Base-by-base conservation (phyloP, 768 basidiomycete genomes). In the Saitozyma sp. region DNA sequence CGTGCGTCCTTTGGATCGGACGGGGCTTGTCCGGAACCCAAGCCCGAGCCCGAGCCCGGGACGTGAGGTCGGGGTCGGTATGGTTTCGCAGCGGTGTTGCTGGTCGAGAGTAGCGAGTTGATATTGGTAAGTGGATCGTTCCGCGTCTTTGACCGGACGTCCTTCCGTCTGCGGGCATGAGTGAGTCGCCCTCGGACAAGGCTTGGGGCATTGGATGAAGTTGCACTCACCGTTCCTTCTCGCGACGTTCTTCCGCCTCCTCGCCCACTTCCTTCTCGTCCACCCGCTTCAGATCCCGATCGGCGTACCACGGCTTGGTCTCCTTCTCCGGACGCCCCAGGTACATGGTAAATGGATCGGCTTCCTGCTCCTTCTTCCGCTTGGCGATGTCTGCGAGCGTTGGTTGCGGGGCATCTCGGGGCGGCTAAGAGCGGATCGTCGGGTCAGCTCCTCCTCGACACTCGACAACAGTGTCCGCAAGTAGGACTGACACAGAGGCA, bases 301-400 rank as follows among this genome's bases (percentile, higher is more conserved):
- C 76, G 17, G 76, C 68, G 55, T 81, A 81, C 80, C 80, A 81
- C 4, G 79, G 79, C 49, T 79, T 78, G 1, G 78, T 78, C 65
- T 80, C 79, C 37, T 67, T 64, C 8, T 75, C 75, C 10, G 79
- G 79, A 59, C 76, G 61, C 43, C 64, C 63, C 43, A 81, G 74
- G 59, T 80, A 81, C 75, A 81, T 78, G 17, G 79, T 80, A 46
- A 78, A 75, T 16, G 75, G 75, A 40, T 76, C 76, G 20, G 71
- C 70, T 56, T 78, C 69, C 48, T 67, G 63, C 11, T 64, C 65
- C 45, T 74, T 76, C 57, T 74, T 71, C 59, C 72, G 68, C 58
- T 75, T 75, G 13, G 74, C 71, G 14, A 62, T 38, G 48, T 70
- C 67, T 16, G 62, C 71, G 16, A 56, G 29, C 29, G 64, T 64